Evolutionary conservation across 352 stramenopile genomes (phyloP), one percentile per base, ranked within the genome.

Genomic region (Phytophthora tentaculata): DNA sequence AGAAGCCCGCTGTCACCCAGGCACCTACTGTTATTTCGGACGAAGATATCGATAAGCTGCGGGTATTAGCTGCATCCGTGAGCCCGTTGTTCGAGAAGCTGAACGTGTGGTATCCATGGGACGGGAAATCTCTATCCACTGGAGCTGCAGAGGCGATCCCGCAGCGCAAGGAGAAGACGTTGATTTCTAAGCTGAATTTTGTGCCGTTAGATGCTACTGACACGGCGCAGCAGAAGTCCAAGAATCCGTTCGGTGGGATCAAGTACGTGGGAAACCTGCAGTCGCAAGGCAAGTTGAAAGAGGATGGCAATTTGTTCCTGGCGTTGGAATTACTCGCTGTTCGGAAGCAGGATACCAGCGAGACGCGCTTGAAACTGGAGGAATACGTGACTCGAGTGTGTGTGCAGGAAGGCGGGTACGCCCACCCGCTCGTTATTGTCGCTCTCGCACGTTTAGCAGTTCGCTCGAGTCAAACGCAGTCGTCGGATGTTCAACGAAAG

Each of bases 371-470:
- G 1, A 70, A 68, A 26, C 22, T 94, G 45, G 69, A 82, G 39
- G 49, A 53, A 19, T 92, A 93, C 48, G 77, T 84, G 5, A 54
- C 19, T 2, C 45, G 22, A 4, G 45, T 76, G 9, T 67, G 64
- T 32, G 39, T 0, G 10, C 56, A 71, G 0, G 43, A 54, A 26
- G 23, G 19, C 0, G 51, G 47, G 0, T 69, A 64, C 9, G 81
- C 74, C 1, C 85, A 94, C 29, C 85, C 86, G 12, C 59, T 91
- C 2, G 67, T 90, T 17, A 56, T 94, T 22, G 20, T 94, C 14
- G 82, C 79, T 3, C 67, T 92, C 16, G 80, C 71, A 28, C 76
- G 83, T 6, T 45, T 87, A 4, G 47, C 74, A 10, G 58, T 23
- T 32, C 77, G 77, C 2, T 65, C 54, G 5, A 77, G 63, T 44